These are phyloP conservation scores for Coniochaeta hoffmannii DNA, from an alignment of 2,329 filamentous ascomycete species.

Conservation along the genomic window DNA sequence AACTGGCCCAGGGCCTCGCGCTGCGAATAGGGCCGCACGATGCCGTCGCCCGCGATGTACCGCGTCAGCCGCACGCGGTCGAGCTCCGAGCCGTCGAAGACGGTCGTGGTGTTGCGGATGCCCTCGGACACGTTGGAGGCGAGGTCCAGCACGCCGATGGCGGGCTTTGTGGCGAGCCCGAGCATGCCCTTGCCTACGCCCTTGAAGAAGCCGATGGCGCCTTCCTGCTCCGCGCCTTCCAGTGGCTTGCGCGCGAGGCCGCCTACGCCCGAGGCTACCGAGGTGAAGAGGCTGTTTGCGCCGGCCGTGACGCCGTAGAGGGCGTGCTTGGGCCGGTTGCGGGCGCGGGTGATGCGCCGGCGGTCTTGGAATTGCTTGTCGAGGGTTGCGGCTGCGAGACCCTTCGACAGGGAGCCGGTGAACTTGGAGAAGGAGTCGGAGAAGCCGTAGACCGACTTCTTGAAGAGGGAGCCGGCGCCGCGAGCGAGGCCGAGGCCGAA, in stretches of 20 bases:
- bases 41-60: slow-evolving; percentile 86
- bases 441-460: slow-evolving; percentile 97
- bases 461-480: slow-evolving; percentile 92
- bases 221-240: slow-evolving; percentile 93
- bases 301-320: slow-evolving; percentile 93
- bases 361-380: slow-evolving; percentile 99
- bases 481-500: slow-evolving; percentile 93
- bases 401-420: slow-evolving; percentile 94
- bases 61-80: slow-evolving; percentile 91
- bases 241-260: slow-evolving; percentile 89
- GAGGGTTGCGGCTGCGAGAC: slow-evolving; percentile 86
- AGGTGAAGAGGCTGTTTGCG: slow-evolving; percentile 89
- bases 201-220: slow-evolving; percentile 91
- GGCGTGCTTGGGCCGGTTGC: slow-evolving; percentile 94
- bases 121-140: slow-evolving; percentile 96
- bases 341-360: slow-evolving; percentile 82
- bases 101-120: slow-evolving; percentile 96
- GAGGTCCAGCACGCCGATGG: slow-evolving; percentile 93
- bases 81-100: slow-evolving; percentile 90
- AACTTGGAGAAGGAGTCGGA: slow-evolving; percentile 97
- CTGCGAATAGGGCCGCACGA: slow-evolving; percentile 89
- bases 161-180: slow-evolving; percentile 92
- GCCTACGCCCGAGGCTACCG: slow-evolving; percentile 86
- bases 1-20: slow-evolving; percentile 94
- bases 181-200: slow-evolving; percentile 92